Evolutionary conservation across 148 eudicot species (phyloP), one percentile per base, ranked within the genome.

Genomic region (Cornus controversa): DNA sequence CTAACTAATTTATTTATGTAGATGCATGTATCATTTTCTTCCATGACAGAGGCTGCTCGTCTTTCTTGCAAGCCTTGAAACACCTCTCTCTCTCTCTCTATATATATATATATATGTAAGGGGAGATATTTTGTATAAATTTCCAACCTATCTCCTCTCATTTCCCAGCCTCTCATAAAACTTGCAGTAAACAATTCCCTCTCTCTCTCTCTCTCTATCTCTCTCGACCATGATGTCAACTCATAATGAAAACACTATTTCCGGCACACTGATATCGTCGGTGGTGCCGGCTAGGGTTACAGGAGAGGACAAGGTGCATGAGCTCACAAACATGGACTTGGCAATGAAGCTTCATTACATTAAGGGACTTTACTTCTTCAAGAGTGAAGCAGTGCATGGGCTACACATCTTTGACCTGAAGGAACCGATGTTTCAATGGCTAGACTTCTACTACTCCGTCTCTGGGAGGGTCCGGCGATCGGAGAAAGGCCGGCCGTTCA

Each of bases 281-380:
- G 98, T 86, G 8, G 93, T 86, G 25, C 92, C 97, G 10, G 89
- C 81, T 6, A 85, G 60, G 34, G 69, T 86, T 24, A 77, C 86
- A 9, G 87, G 89, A 3, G 85, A 84, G 22, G 81, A 78, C 67
- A 82, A 75, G 45, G 60, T 34, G n/a, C 81, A 81, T n/a, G 90
- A 89, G 37, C 75, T 92, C 8, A 84, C 80, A 1, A 82, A 78
- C 80, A 75, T 81, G 28, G 97, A 90, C 76, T 75, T 92, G 36
- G 87, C 84, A 82, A 78, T 89, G 91, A 92, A 86, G 77, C 82
- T 92, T 10, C 93, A 92, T 57, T 90, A 92, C 79, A 26, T 92
- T 0, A 80, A 75, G 69, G 90, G 71, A 4, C 78, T 90, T 10
- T 90, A 92, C 78, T 90, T 89, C 75, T 92, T 92, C 81, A 27